These are phyloP conservation scores for Arthrobotrys conoides DNA, from an alignment of 2,329 filamentous ascomycete species.

Conservation along the genomic window DNA sequence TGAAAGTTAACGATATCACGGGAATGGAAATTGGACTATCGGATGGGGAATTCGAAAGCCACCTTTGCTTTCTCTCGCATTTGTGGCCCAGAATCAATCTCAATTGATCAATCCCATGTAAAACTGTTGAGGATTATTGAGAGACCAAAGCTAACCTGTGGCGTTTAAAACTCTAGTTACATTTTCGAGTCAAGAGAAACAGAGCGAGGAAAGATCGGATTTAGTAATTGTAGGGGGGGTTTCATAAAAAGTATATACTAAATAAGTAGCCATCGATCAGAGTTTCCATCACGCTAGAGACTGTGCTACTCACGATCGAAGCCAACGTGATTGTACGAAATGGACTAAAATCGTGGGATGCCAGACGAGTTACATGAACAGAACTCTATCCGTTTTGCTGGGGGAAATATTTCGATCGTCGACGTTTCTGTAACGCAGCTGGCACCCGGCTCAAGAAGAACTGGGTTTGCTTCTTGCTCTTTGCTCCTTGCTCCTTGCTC, in stretches of 20 bases:
- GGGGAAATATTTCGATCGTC: conserved; percentile 4
- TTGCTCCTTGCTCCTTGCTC: conserved; percentile 14
- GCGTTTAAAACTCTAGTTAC: conserved; percentile 11
- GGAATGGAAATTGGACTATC: conserved; percentile 34
- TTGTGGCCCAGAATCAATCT: conserved; percentile 46
- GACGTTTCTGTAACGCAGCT: conserved; percentile 13
- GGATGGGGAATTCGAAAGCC: conserved; percentile 22
- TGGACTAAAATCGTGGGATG: conserved; percentile 33
- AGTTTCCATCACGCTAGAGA: conserved; percentile 17
- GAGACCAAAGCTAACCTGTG: neutral
- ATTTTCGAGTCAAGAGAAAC: neutral
- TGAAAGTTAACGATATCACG: conserved; percentile 8
- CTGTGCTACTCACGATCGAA: conserved; percentile 36
- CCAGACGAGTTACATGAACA: conserved; percentile 35
- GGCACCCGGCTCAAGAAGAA: neutral
- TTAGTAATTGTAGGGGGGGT: neutral
- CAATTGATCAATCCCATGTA: conserved; percentile 27
- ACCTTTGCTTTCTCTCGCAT: conserved; percentile 27
- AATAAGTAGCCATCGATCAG: conserved; percentile 21
- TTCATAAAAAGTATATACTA: neutral
- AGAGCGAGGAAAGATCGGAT: neutral
- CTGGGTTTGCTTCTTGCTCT: conserved; percentile 26
- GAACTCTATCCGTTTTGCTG: conserved; percentile 42
- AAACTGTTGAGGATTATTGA: conserved; percentile 11
- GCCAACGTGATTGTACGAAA: conserved; percentile 36